Conservation (phyloP, 257 asterid genomes). For the Agastache rugosa region DNA sequence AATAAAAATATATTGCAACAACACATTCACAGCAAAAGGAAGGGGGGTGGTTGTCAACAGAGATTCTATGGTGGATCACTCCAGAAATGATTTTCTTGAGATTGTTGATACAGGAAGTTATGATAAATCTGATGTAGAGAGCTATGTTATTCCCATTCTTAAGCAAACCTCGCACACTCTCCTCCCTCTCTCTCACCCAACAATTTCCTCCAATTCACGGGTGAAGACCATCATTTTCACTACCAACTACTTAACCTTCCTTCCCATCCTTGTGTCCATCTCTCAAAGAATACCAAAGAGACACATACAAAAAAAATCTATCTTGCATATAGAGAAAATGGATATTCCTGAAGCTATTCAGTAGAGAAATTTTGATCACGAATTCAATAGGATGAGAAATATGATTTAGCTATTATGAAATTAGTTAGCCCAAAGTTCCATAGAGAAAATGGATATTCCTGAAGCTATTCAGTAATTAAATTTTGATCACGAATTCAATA, state of each 20-base stretch:
- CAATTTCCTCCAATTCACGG: background rate
- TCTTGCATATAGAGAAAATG: background rate
- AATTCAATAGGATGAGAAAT: background rate
- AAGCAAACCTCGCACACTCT: background rate
- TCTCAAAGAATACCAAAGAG: background rate
- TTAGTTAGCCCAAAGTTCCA: background rate
- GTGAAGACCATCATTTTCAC: background rate
- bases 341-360: background rate
- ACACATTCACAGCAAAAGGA: no score
- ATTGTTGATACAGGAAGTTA: no score
- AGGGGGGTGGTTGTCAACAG: no score
- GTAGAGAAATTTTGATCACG: background rate
- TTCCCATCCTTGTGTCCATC: slow-evolving; percentile 4
- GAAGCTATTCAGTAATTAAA: background rate
- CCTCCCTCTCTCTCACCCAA: background rate
- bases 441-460: slow-evolving; percentile 2
- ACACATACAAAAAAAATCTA: background rate
- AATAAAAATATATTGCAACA: background rate
- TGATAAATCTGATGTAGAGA: no score
- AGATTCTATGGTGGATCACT: no score
- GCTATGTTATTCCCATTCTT: background rate
- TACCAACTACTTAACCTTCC: background rate
- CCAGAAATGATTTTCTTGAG: no score
- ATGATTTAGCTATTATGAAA: background rate
- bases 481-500: background rate